Evolutionary conservation across 306 rosid species (phyloP), one percentile per base, ranked within the genome.

Genomic region (Dryas drummondii): DNA sequence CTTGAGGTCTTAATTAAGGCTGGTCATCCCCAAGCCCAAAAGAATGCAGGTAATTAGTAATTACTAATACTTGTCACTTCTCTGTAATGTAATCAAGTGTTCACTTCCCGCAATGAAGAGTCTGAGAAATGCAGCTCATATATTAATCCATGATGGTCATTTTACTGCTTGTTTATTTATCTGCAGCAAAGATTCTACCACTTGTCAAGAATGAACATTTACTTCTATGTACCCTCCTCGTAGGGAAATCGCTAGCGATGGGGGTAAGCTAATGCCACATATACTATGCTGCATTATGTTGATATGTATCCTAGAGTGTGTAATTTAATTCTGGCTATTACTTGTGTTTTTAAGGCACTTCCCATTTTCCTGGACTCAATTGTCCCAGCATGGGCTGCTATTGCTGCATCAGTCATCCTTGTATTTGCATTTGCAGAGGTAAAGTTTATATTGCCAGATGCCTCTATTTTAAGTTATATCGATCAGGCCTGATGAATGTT

Each of bases 131-230:
- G 37, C 46, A 56, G 53, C 7, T 62, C 44, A 54, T 14, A 26
- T 32, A 32, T 32, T 32, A 32, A 32, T 32, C 37, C 37, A 32
- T 2, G 37, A 2, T 32, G 37, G 37, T 32, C 37, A 32, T 32
- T 32, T 32, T 1, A 32, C 37, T 32, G 37, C 37, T 32, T 32
- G 2, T 32, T 32, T 32, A 32, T 32, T 32, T 13, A 12, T 71
- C 7, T 70, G 90, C 84, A 89, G 98, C 88, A 64, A 93, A 86
- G 84, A 85, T 93, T 75, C 80, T 81, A 15, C 93, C 91, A 16
- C 70, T 93, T 73, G 93, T 91, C 45, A 93, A 87, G 87, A 86
- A 91, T 47, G 90, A 89, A 40, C 98, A 93, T 80, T 83, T 93
- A 50, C 90, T 91, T 17, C 62, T 93, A 66, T 90, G 97, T 67